Base-by-base conservation (phyloP, 768 basidiomycete species). In the Amanita muscaria region DNA sequence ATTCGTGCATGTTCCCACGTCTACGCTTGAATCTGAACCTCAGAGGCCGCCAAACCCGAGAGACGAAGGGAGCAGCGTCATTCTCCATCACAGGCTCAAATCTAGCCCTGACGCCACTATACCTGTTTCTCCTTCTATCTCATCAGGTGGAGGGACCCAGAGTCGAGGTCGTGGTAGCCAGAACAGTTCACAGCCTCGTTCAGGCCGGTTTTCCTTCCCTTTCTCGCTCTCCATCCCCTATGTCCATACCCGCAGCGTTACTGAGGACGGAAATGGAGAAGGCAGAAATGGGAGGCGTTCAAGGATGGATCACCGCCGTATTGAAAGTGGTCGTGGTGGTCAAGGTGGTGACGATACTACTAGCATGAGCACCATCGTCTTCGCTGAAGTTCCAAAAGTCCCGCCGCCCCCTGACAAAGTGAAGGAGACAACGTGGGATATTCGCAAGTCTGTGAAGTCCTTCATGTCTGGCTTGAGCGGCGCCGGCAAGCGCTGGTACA, bases 171-270 rank as follows among this genome's bases (percentile, higher is more conserved):
- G 22, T n/a, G 32, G 41, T 22, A 33, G 41, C 21, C 41, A 42
- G 32, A 33, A 15, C 31, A 30, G 19, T 30, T 42, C 30, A 21
- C 31, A 30, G n/a, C 41, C 41, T 0, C 41, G 21, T 15, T 42
- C 41, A 14, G 32, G 32, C 18, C 11, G 29, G 0, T 32, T 19
- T 10, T 42, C 41, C n/a, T n/a, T 42, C 29, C 41, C 41, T 5
- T 31, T 42, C n/a, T 42, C 41, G 30, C 31, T 42, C 29, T 42
- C 41, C 12, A 16, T 42, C 12, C 41, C 29, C 41, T 18, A 42
- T n/a, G 21, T 42, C 10, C 41, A 30, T 23, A 14, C 12, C 14
- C 41, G 29, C 27, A 31, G 40, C 8, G 10, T 4, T n/a, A 29
- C 25, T 3, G 40, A 42, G 12, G 25, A 31, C 6, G 40, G 19